Evolutionary conservation across 805 yeast genomes (phyloP).

Genomic region (Candida boleticola): DNA sequence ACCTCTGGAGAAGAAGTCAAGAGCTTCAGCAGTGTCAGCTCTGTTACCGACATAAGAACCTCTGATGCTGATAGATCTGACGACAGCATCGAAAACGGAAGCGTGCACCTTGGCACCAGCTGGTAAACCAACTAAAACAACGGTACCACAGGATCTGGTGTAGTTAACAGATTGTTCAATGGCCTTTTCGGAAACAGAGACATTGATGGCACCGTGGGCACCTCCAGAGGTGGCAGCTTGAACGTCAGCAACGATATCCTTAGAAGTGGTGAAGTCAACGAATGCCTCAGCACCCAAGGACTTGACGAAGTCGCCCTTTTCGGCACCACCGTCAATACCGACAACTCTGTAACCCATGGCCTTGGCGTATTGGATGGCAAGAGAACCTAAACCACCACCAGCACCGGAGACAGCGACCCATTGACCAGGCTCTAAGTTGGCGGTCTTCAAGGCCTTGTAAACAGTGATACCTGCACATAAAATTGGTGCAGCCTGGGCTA

Average conservation of each 20-base stretch:
- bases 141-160: conserved; percentile 33
- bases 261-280: conserved; percentile 56
- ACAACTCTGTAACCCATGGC: conserved; percentile 76
- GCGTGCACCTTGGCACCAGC: conserved; percentile 72
- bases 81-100: conserved; percentile 70
- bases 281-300: conserved; percentile 65
- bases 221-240: conserved; percentile 65
- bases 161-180: conserved; percentile 58
- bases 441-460: conserved; percentile 84
- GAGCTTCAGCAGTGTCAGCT: conserved; percentile 79
- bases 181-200: conserved; percentile 70
- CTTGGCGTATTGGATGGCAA: conserved; percentile 71
- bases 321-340: conserved; percentile 71
- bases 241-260: conserved; percentile 56
- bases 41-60: conserved; percentile 91
- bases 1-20: conserved; percentile 72
- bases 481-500: conserved; percentile 76
- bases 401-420: conserved; percentile 81
- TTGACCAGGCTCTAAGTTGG: conserved; percentile 65
- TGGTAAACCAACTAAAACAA: conserved; percentile 65
- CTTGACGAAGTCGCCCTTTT: conserved; percentile 52
- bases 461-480: conserved; percentile 92
- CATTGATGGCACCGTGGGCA: conserved; percentile 73
- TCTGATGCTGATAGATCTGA: conserved; percentile 65
- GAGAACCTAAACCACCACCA: conserved; percentile 76